Percentiles rank a stretch among this genome's conserved stretches.
These are phyloP conservation scores for Akanthomyces uredinophilus DNA, from an alignment of 2,329 filamentous ascomycete genomes.

Conservation along the genomic window DNA sequence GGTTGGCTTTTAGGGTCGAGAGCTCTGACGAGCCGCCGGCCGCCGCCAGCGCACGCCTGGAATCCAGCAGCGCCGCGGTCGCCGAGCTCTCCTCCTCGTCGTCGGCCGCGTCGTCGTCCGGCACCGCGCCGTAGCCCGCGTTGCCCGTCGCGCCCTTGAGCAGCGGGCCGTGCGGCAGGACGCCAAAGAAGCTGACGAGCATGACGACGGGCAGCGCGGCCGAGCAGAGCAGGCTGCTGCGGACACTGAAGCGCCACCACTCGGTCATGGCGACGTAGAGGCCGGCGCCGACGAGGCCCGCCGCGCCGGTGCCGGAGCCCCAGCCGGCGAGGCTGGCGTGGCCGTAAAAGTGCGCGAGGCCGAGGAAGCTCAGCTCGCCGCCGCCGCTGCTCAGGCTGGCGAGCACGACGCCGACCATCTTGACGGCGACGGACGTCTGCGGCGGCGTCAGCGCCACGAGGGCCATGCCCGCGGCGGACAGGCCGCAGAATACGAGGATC, in stretches of 20 bases:
- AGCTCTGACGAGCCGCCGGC: constrained; percentile 24
- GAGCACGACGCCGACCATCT: constrained; percentile 77
- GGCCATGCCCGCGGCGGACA: constrained; percentile 84
- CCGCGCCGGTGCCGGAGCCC: constrained; percentile 88
- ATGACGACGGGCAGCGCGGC: constrained; percentile 77
- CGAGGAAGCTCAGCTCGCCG: constrained; percentile 86
- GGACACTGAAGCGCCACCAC: constrained; percentile 68
- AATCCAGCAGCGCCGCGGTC: constrained; percentile 45
- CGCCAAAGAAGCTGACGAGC: constrained; percentile 77
- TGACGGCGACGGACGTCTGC: constrained; percentile 60
- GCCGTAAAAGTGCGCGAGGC: constrained; percentile 90
- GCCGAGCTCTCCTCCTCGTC: constrained; percentile 35
- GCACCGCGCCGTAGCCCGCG: constrained; percentile 52
- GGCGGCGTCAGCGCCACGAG: constrained; percentile 75
- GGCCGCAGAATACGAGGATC: constrained; percentile 65
- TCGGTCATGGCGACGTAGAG: constrained; percentile 84
- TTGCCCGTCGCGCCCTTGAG: constrained; percentile 33
- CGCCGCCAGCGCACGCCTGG: constrained; percentile 36
- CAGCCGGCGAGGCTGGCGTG: constrained; percentile 81
- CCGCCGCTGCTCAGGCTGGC: constrained; percentile 81
- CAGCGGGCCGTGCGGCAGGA: constrained; percentile 68
- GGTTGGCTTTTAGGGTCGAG: constrained; percentile 40
- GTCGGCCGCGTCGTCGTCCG: constrained; percentile 34
- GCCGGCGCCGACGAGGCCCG: constrained; percentile 80
- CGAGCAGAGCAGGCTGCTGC: constrained; percentile 67